Evolutionary conservation across 2,329 filamentous ascomycete genomes (phyloP), one percentile per base, ranked within the genome.

Genomic region (Colletotrichum godetiae): DNA sequence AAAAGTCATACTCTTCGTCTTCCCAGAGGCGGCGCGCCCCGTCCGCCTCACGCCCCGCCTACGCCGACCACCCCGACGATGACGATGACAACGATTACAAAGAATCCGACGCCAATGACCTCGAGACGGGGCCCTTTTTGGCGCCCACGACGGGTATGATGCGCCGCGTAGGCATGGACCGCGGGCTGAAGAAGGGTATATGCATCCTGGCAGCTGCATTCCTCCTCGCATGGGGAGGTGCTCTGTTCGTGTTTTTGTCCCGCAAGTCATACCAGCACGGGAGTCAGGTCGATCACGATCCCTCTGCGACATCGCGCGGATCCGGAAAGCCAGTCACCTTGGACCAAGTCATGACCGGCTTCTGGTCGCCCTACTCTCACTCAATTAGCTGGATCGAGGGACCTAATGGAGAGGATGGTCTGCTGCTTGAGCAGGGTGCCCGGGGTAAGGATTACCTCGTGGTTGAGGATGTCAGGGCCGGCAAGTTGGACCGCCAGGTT

Each of bases 311-410:
- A 19, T 81, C 82, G 33, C 88, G 88, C 74, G 92, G 92, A 4
- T 91, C 88, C 29, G 92, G 93, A 59, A 95, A 93, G 84, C 89
- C 91, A 74, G 87, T 97, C 63, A 94, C 92, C 1, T 83, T 97
- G 69, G 91, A 94, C 58, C 92, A 95, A 80, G 86, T 97, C 11
- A 86, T 92, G 78, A 79, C 79, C 1, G 93, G 93, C 3, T 86
- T 88, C 77, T 97, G 93, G 91, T 85, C 82, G 27, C 82, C 93
- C n/a, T 83, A 82, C 49, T 88, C 84, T 57, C 92, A 94, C 75
- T 88, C 87, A 35, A 93, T 97, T 74, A 89, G 89, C 76, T 97
- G 94, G 94, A 93, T 97, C 62, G 88, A 89, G 35, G 93, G 94
- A 0, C 89, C 93, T 0, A 86, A 91, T 59, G 93, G 92, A 15